Conservation (phyloP, 768 basidiomycete species). For the Hydnum rufescens region DNA sequence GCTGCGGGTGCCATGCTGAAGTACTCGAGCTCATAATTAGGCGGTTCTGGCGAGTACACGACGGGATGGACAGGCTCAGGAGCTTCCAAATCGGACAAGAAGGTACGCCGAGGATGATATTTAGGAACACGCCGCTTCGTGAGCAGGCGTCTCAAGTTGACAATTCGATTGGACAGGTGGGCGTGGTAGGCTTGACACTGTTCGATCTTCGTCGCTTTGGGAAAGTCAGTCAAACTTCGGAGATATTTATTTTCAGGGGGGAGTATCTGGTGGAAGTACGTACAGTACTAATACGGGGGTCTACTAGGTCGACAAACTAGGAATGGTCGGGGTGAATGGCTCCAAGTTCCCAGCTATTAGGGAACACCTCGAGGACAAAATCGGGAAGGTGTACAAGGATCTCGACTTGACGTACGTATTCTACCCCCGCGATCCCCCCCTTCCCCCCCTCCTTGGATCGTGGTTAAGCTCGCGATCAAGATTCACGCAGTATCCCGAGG, state of each 20-base stretch:
- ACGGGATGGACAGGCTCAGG: slow-evolving; percentile 86
- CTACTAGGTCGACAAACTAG: slow-evolving; percentile 49
- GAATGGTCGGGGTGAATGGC: slow-evolving; percentile 82
- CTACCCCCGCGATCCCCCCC: not conserved
- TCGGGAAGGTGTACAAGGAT: slow-evolving; percentile 65
- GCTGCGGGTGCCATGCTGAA: too few relatives aligned
- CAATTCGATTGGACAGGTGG: slow-evolving; percentile 13
- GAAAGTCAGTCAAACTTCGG: too few relatives aligned
- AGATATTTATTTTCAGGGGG: too few relatives aligned
- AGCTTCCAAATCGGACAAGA: slow-evolving; percentile 90
- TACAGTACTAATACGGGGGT: too few relatives aligned
- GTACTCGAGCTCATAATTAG: not conserved
- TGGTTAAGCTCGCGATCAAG: slow-evolving; percentile 22
- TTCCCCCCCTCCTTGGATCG: not conserved
- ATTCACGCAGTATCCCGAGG: slow-evolving; percentile 65
- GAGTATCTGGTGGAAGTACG: too few relatives aligned
- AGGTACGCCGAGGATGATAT: slow-evolving; percentile 26
- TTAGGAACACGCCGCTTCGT: too few relatives aligned
- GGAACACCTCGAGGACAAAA: slow-evolving; percentile 62
- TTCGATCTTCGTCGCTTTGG: slow-evolving; percentile 75
- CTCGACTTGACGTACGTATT: slow-evolving; percentile 60
- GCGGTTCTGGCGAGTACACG: slow-evolving; percentile 54
- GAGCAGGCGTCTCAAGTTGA: too few relatives aligned
- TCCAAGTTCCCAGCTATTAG: slow-evolving; percentile 75
- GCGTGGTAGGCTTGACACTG: slow-evolving; percentile 62